Conservation (phyloP, 495 filamentous ascomycete genomes). For the Aspergillus sparsus region DNA sequence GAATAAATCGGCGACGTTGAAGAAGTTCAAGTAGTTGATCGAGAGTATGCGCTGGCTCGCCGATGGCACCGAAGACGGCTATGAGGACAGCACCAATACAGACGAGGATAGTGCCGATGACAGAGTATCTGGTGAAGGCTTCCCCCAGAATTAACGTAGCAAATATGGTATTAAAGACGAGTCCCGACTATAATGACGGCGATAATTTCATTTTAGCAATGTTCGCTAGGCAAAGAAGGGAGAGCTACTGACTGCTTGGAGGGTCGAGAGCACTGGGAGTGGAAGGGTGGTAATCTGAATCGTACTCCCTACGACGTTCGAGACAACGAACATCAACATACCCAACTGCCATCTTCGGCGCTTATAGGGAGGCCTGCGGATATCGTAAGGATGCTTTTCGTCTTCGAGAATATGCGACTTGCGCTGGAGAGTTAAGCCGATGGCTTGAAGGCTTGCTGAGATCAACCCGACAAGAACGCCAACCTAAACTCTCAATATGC, state of each 20-base stretch:
- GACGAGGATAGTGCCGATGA: conserved; percentile 85
- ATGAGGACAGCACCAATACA: conserved; percentile 85
- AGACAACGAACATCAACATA: conserved; percentile 94
- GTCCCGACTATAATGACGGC: conserved; percentile 59
- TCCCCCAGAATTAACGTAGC: conserved; percentile 91
- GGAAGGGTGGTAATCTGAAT: conserved; percentile 98
- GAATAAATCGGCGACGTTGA: conserved; percentile 70
- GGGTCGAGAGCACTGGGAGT: conserved; percentile 88
- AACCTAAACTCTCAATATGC: conserved; percentile 53
- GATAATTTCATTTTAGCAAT: conserved; percentile 16
- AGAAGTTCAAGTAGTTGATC: conserved; percentile 79
- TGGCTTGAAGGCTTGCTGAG: conserved; percentile 89
- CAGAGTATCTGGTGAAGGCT: conserved; percentile 88
- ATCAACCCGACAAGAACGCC: conserved; percentile 90
- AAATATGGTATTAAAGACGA: conserved; percentile 98
- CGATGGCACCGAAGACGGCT: conserved; percentile 89
- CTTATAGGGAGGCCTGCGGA: conserved; percentile 82
- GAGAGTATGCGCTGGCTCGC: conserved; percentile 90
- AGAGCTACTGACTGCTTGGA: conserved; percentile 70
- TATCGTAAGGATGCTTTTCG: conserved; percentile 78
- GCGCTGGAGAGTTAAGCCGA: conserved; percentile 96
- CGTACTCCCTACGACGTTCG: conserved; percentile 91
- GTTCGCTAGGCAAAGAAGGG: conserved; percentile 2
- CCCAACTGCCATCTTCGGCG: conserved; percentile 96
- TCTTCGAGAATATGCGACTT: conserved; percentile 99